Base-by-base conservation (phyloP, 306 rosid genomes). In the Argentina anserina region DNA sequence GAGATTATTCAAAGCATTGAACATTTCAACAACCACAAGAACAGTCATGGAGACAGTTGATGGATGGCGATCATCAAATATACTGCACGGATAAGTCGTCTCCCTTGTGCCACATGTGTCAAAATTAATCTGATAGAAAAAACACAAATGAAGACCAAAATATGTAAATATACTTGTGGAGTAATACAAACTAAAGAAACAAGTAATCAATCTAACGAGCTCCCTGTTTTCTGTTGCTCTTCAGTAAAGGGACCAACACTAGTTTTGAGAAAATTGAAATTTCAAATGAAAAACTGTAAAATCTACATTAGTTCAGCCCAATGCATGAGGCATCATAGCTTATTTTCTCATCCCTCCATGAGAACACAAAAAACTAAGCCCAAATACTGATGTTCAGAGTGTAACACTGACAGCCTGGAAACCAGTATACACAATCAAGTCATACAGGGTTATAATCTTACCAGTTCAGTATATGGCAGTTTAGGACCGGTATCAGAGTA, bases 11-110 rank as follows among this genome's bases (percentile, higher is more conserved):
- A 94, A 86, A 81, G 98, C 98, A 73, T 94, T 94, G 83, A 94
- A 94, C 97, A 94, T 94, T 82, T 94, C 98, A 72, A 94, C 97
- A 46, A 94, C 97, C 8, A 94, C 98, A 59, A 94, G 98, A 81
- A 94, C 97, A 50, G 98, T 94, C 98, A 94, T 94, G 60, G 98
- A 79, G 78, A 94, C 94, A 70, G 97, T 94, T 7, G 98, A 94
- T 59, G 98, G 98, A 81, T 89, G 98, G 75, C 90, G 87, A 78
- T 94, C 98, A 76, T 88, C 90, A 81, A 94, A 94, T 81, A 94
- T 79, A 81, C 91, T 89, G 85, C 98, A 94, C n/a, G 97, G 88
- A 79, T 88, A 94, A 66, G 89, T 74, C 62, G 98, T 94, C 81
- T 88, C 95, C 90, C 97, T 88, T 2, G 81, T 85, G 59, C 96